These are phyloP conservation scores for Populus ilicifolia DNA, from an alignment of 345 rosid genomes.

Conservation along the genomic window DNA sequence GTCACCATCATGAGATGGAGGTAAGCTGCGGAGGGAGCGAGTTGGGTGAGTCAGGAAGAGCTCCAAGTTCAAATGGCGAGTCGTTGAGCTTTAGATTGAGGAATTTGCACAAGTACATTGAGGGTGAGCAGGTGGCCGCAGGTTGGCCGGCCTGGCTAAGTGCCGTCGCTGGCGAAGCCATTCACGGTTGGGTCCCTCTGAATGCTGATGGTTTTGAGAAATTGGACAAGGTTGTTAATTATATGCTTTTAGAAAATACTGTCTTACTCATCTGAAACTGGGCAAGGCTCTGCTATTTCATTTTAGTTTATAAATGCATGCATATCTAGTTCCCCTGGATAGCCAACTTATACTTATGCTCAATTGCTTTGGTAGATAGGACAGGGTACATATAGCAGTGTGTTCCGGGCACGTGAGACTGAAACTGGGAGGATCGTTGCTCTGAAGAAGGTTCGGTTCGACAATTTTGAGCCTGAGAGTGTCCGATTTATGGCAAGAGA, in stretches of 20 bases:
- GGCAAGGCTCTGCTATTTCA: neutral
- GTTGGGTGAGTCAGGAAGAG: constrained; percentile 69
- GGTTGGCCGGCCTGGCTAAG: constrained; percentile 99
- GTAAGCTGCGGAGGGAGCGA: constrained; percentile 50
- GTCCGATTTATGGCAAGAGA: constrained; percentile 98
- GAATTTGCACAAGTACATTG: constrained; percentile 64
- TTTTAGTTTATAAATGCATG: neutral
- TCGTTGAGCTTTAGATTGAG: constrained; percentile 77
- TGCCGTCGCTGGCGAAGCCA: constrained; percentile 93
- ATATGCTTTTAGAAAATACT: too few species aligned
- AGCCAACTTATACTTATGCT: constrained; percentile 2
- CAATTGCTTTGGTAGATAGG: constrained; percentile 60
- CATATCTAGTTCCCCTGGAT: neutral
- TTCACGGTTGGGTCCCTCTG: constrained; percentile 95
- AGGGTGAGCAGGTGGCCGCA: constrained; percentile 94
- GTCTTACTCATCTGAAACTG: neutral
- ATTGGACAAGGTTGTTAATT: constrained; percentile 67
- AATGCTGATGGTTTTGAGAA: constrained; percentile 77
- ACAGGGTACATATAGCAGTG: constrained; percentile 95
- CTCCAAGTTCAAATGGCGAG: constrained; percentile 53
- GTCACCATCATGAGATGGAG: constrained; percentile 11
- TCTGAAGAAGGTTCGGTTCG: constrained; percentile 89
- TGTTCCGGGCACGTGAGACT: constrained; percentile 79
- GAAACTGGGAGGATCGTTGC: constrained; percentile 87
- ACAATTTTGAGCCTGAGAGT: constrained; percentile 97